Percentiles rank a stretch among this genome's conserved stretches.
Evolutionary conservation across 345 rosid species (phyloP).

Genomic region (Lepidium didymum): DNA sequence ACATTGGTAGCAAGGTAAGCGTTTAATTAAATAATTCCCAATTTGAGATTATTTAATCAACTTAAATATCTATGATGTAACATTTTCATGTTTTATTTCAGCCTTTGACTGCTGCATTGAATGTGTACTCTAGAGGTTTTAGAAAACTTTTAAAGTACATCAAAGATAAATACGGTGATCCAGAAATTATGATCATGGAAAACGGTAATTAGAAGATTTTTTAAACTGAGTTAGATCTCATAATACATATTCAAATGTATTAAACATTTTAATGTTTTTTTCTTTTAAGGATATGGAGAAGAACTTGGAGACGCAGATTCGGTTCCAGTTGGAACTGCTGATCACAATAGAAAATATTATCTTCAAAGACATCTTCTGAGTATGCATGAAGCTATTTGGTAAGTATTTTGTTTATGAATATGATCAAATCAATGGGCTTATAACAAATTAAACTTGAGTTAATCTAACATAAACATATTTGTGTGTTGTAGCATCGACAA

Average conservation of each 20-base stretch:
- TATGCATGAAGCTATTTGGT: slow-evolving; percentile 14
- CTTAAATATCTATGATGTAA: not conserved
- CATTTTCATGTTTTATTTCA: not conserved
- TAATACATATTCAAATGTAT: not conserved
- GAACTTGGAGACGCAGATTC: not conserved
- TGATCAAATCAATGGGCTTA: too few relatives aligned
- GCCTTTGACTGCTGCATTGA: slow-evolving; percentile 24
- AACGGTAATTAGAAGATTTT: slow-evolving; percentile 27
- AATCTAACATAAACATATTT: not conserved
- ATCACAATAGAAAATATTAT: slow-evolving; percentile 9
- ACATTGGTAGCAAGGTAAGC: slow-evolving; percentile 5
- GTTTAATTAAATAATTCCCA: not conserved
- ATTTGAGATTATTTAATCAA: not conserved
- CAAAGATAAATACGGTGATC: slow-evolving; percentile 22
- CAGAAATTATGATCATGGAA: slow-evolving; percentile 36
- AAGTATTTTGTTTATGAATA: not conserved
- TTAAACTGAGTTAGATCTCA: too few relatives aligned
- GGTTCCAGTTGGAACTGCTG: not conserved
- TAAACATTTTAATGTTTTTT: not conserved
- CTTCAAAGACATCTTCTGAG: slow-evolving; percentile 7
- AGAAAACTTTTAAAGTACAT: slow-evolving; percentile 25
- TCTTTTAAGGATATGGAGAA: slow-evolving; percentile 13
- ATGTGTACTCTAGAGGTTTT: slow-evolving; percentile 30
- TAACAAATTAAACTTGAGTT: too few relatives aligned
- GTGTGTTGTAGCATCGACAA: not conserved